phyloP scores from a whole-genome alignment of 2,329 filamentous ascomycete genomes.

The Immersiporthe knoxdaviesiana region DNA sequence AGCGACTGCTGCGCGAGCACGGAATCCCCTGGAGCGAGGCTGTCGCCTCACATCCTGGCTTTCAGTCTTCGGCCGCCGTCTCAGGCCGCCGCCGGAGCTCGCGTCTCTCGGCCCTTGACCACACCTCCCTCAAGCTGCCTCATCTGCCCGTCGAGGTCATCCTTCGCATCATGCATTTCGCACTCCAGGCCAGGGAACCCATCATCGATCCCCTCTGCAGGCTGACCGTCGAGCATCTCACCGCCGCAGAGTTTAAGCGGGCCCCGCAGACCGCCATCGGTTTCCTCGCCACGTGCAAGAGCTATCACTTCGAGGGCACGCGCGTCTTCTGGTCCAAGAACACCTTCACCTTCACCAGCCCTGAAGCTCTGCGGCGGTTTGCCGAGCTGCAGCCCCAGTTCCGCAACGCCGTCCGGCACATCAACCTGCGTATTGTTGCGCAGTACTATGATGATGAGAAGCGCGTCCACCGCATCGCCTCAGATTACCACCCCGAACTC shows the following conservation, averaged over 20 bases:
- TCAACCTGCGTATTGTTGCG: constrained; percentile 58
- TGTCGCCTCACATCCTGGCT: constrained; percentile 39
- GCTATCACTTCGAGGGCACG: constrained; percentile 53
- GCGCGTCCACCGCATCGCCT: constrained; percentile 45
- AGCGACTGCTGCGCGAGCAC: constrained; percentile 55
- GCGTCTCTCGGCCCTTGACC: constrained; percentile 35
- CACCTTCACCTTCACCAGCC: constrained; percentile 58
- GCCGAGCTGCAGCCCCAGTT: constrained; percentile 47
- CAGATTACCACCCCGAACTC: constrained; percentile 48
- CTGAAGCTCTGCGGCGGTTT: constrained; percentile 53
- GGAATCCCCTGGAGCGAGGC: constrained; percentile 54
- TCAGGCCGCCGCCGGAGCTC: constrained; percentile 34
- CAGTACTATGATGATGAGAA: constrained; percentile 59
- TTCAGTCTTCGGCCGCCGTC: constrained; percentile 36
- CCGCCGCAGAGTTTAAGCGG: constrained; percentile 47
- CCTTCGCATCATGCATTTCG: constrained; percentile 55
- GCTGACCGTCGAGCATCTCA: constrained; percentile 47
- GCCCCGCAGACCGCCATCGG: constrained; percentile 56
- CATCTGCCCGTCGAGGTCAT: constrained; percentile 57
- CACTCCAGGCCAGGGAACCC: constrained; percentile 51
- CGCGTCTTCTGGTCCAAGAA: constrained; percentile 57
- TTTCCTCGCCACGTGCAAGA: constrained; percentile 55
- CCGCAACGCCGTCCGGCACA: constrained; percentile 48
- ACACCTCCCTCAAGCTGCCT: constrained; percentile 37
- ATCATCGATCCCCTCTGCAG: constrained; percentile 59